Percentiles rank a stretch among this genome's conserved stretches.
Evolutionary conservation across 768 basidiomycete genomes (phyloP).

Genomic region (Phlegmacium glaucopus): DNA sequence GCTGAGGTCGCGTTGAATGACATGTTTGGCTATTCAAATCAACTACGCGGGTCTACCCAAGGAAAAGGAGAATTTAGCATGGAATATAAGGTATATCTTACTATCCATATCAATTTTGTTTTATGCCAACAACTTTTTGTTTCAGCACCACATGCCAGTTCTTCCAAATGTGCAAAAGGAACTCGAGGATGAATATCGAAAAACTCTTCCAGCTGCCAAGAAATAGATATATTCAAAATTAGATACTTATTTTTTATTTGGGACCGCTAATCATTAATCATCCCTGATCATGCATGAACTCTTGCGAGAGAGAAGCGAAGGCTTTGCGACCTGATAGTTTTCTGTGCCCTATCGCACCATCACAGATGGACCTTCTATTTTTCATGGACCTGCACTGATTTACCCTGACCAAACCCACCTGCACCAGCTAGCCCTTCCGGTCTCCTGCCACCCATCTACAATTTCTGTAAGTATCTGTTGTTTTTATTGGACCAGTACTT

Average conservation of each 20-base stretch:
- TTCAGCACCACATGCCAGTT: slow-evolving; percentile 76
- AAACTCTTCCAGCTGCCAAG: slow-evolving; percentile 66
- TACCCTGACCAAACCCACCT: too few species aligned
- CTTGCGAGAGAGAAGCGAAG: too few species aligned
- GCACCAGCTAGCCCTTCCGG: too few species aligned
- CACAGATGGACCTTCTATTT: too few species aligned
- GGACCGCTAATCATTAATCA: too few species aligned
- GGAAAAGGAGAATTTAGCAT: slow-evolving; percentile 91
- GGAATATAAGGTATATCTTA: slow-evolving; percentile 61
- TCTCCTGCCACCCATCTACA: too few species aligned
- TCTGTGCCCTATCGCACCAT: too few species aligned
- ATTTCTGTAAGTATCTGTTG: too few species aligned
- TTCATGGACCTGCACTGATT: too few species aligned
- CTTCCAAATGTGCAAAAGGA: slow-evolving; percentile 85
- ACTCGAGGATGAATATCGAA: slow-evolving; percentile 82
- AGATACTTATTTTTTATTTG: background rate
- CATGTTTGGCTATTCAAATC: slow-evolving; percentile 97
- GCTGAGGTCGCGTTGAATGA: slow-evolving; percentile 96
- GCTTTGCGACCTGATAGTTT: too few species aligned
- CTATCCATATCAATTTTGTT: slow-evolving; percentile 3
- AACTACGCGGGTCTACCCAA: slow-evolving; percentile 90
- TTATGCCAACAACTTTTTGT: slow-evolving; percentile 4
- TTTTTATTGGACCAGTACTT: too few species aligned
- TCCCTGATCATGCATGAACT: too few species aligned
- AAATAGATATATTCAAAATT: slow-evolving; percentile 44